A percentile compares a stretch with the other conserved stretches of the same genome.
Evolutionary conservation across 768 basidiomycete species (phyloP).

Genomic region (Fomitopsis serialis): DNA sequence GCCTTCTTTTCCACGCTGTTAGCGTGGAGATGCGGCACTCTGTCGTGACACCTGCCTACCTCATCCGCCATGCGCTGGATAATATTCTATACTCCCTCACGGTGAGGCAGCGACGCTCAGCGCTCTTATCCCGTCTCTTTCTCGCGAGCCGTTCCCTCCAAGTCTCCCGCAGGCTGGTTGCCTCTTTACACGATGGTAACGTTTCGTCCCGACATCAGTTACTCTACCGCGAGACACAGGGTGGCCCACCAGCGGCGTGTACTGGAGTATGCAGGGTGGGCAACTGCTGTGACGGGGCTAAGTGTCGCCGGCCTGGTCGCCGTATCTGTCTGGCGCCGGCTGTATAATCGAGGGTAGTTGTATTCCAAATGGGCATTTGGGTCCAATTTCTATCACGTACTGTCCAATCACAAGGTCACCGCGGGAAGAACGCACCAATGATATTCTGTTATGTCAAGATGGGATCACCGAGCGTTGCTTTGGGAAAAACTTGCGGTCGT

Average conservation of each 20-base stretch:
- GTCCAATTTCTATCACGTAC: neutral
- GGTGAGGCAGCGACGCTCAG: constrained; percentile 41
- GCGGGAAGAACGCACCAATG: neutral
- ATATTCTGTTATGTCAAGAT: constrained; percentile 1
- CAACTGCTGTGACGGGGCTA: constrained; percentile 39
- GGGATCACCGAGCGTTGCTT: neutral
- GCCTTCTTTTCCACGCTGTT: constrained; percentile 14
- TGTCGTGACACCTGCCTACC: constrained; percentile 77
- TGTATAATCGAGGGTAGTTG: constrained; percentile 16
- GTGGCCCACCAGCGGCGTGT: constrained; percentile 65
- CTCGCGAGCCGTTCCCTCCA: constrained; percentile 28
- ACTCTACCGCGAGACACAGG: constrained; percentile 71
- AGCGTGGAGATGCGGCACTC: constrained; percentile 95
- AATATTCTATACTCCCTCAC: constrained; percentile 63
- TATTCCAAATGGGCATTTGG: constrained; percentile 31
- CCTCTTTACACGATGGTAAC: constrained; percentile 97
- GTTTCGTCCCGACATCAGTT: constrained; percentile 93
- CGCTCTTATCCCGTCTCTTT: constrained; percentile 34
- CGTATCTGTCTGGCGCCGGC: constrained; percentile 23
- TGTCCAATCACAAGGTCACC: neutral
- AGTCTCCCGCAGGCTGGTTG: constrained; percentile 73
- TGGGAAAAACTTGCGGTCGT: neutral
- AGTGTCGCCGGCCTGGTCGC: constrained; percentile 36
- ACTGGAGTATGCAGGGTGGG: constrained; percentile 46
- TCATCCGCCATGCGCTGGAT: constrained; percentile 77